phyloP scores from a whole-genome alignment of 2,329 filamentous ascomycete species.

The Fusarium pseudograminearum region DNA sequence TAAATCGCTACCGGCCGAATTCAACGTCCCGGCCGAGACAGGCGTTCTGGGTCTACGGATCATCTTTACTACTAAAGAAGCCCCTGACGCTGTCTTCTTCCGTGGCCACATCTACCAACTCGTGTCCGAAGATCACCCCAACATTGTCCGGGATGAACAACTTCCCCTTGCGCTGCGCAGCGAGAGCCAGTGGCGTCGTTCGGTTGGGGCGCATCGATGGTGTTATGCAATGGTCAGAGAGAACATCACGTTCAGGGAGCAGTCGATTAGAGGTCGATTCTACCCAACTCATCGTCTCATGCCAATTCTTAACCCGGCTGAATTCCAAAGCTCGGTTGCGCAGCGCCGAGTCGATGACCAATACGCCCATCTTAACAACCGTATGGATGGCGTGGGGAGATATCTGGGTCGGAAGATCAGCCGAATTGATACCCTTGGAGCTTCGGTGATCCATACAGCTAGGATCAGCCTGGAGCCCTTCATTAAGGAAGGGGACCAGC shows the following conservation, averaged over 20 bases:
- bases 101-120: conserved; percentile 57
- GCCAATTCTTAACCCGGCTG: conserved; percentile 59
- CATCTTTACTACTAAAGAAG: conserved; percentile 55
- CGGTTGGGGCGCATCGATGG: conserved; percentile 51
- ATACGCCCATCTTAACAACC: conserved; percentile 65
- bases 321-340: conserved; percentile 54
- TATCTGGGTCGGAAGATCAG: conserved; percentile 58
- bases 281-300: conserved; percentile 68
- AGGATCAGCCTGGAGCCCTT: conserved; percentile 53
- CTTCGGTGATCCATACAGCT: conserved; percentile 55
- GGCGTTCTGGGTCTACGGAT: conserved; percentile 55
- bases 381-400: conserved; percentile 57
- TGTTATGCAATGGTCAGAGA: conserved; percentile 58
- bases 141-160: conserved; percentile 52
- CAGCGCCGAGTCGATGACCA: conserved; percentile 59
- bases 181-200: conserved; percentile 56
- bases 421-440: conserved; percentile 58
- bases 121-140: conserved; percentile 47
- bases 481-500: conserved; percentile 52
- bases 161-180: conserved; percentile 58
- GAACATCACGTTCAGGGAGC: conserved; percentile 61
- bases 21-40: conserved; percentile 50
- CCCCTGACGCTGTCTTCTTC: conserved; percentile 55
- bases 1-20: conserved; percentile 55
- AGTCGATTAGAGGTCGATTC: conserved; percentile 66